These are phyloP conservation scores for Cairneyella variabilis DNA, from an alignment of 495 filamentous ascomycete genomes.

Conservation along the genomic window DNA sequence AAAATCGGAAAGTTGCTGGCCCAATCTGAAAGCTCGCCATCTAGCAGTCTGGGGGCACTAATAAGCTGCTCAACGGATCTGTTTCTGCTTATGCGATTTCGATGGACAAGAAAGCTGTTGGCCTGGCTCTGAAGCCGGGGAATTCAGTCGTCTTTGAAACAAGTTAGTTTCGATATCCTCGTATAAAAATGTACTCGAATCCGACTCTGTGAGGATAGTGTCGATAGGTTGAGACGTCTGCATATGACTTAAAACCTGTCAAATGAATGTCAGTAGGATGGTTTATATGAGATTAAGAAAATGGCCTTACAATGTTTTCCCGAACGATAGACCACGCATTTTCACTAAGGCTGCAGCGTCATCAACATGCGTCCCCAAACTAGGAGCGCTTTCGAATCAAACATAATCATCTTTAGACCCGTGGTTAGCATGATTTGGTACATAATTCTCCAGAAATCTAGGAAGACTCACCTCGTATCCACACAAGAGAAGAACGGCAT, in stretches of 20 bases:
- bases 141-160: conserved; percentile 9
- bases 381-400: conserved; percentile 2
- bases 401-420: conserved; percentile 4
- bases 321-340: conserved; percentile 8
- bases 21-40: conserved; percentile 6
- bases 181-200: neutral
- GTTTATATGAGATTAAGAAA: neutral
- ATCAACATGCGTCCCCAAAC: conserved; percentile 13
- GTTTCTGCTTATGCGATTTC: neutral
- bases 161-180: conserved; percentile 11
- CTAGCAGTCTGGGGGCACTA: neutral
- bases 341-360: conserved; percentile 4
- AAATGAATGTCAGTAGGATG: neutral
- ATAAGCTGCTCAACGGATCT: conserved; percentile 2
- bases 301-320: conserved; percentile 4
- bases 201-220: conserved; percentile 1
- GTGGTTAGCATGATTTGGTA: neutral
- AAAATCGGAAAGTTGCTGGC: neutral
- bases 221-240: conserved; percentile 10
- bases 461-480: conserved; percentile 14
- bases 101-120: conserved; percentile 1
- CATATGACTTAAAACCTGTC: conserved; percentile 9
- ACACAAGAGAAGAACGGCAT: conserved; percentile 12
- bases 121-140: conserved; percentile 4
- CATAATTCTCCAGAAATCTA: neutral